Evolutionary conservation across 179 eudicot species (phyloP).

Genomic region (Drosera spatulata): DNA sequence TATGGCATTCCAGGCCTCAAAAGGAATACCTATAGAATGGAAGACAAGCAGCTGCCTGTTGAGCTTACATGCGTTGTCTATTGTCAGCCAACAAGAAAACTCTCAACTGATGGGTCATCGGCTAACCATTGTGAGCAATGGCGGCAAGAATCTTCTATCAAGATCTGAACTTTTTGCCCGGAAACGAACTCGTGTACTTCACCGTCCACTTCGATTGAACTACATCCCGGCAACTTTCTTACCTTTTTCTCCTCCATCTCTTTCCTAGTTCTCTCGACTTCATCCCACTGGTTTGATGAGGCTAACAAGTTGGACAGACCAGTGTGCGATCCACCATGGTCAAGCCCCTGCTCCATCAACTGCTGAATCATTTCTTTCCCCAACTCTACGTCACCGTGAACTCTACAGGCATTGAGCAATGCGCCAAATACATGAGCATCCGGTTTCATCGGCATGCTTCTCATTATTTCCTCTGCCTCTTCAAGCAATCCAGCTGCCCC

Average conservation of each 20-base stretch:
- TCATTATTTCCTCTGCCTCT: slow-evolving; percentile 45
- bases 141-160: slow-evolving; percentile 19
- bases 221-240: slow-evolving; percentile 66
- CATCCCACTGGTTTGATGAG: slow-evolving; percentile 48
- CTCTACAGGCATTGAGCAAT: slow-evolving; percentile 60
- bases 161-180: slow-evolving; percentile 32
- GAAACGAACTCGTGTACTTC: slow-evolving; percentile 46
- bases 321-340: slow-evolving; percentile 47
- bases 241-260: slow-evolving; percentile 35
- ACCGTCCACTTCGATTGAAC: slow-evolving; percentile 60
- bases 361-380: slow-evolving; percentile 38
- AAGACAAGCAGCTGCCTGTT: slow-evolving; percentile 1
- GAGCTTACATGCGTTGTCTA: too few species aligned
- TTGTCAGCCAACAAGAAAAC: too few species aligned
- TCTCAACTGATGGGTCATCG: slow-evolving; percentile 5
- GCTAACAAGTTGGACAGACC: slow-evolving; percentile 84
- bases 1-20: too few species aligned
- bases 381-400: slow-evolving; percentile 37
- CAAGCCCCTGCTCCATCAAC: slow-evolving; percentile 28
- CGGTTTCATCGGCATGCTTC: slow-evolving; percentile 43
- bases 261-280: slow-evolving; percentile 45
- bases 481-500: slow-evolving; percentile 59
- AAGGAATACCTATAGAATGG: neutral
- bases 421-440: slow-evolving; percentile 62
- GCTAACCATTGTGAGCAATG: slow-evolving; percentile 20